A percentile compares a stretch with the other conserved stretches of the same genome.
These are phyloP conservation scores for Astragalus membranaceus DNA, from an alignment of 306 rosid species.

Conservation along the genomic window DNA sequence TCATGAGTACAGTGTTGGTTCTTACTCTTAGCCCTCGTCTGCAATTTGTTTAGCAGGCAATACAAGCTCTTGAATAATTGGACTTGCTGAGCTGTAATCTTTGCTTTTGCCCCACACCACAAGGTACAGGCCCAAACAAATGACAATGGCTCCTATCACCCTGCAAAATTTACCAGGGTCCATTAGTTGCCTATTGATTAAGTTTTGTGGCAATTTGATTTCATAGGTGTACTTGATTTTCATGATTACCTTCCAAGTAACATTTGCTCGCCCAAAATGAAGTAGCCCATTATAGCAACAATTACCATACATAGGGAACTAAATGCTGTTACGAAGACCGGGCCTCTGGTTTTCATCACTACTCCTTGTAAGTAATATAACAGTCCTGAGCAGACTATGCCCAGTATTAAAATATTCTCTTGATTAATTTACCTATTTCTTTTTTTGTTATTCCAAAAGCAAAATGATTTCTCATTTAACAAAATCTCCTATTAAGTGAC, in stretches of 20 bases:
- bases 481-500: too few species aligned
- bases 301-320: slow-evolving; percentile 70
- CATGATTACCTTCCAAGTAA: slow-evolving; percentile 64
- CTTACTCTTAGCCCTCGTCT: slow-evolving; percentile 1
- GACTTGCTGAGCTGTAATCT: slow-evolving; percentile 32
- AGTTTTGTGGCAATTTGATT: background rate
- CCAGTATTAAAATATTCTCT: slow-evolving; percentile 38
- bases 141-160: slow-evolving; percentile 56
- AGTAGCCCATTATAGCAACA: slow-evolving; percentile 71
- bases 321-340: slow-evolving; percentile 88
- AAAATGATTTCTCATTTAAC: too few species aligned
- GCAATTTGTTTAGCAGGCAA: slow-evolving; percentile 15
- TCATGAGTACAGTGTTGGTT: slow-evolving; percentile 29
- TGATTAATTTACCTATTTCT: background rate
- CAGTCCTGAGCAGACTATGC: slow-evolving; percentile 57
- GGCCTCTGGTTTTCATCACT: slow-evolving; percentile 76
- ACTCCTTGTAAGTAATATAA: slow-evolving; percentile 82
- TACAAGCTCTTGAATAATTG: slow-evolving; percentile 21
- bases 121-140: slow-evolving; percentile 57
- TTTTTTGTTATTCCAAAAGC: too few species aligned
- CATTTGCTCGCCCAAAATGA: slow-evolving; percentile 50
- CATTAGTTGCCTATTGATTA: background rate
- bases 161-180: slow-evolving; percentile 32
- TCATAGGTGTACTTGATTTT: background rate
- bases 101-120: slow-evolving; percentile 91